phyloP scores from a whole-genome alignment of 805 yeast genomes.

The Metschnikowia picachoensis region DNA sequence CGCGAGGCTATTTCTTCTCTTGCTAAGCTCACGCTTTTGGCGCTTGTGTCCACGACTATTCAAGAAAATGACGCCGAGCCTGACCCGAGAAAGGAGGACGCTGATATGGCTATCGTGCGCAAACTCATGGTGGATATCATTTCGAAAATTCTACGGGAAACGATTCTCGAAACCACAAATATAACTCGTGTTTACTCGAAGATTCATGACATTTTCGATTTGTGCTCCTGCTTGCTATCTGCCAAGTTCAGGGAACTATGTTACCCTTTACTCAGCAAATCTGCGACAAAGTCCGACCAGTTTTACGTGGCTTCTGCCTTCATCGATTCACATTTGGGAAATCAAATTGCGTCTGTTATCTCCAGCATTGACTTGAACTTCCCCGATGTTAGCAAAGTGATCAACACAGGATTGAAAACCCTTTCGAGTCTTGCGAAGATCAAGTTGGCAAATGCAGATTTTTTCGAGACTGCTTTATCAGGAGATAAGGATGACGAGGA shows the following conservation, averaged over 20 bases:
- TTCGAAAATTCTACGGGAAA: slow-evolving; percentile 57
- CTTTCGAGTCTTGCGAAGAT: slow-evolving; percentile 54
- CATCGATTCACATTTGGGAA: slow-evolving; percentile 62
- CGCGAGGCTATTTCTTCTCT: slow-evolving; percentile 53
- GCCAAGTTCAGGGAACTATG: slow-evolving; percentile 38
- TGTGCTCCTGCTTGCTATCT: slow-evolving; percentile 44
- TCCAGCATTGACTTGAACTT: slow-evolving; percentile 70
- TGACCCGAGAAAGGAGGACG: slow-evolving; percentile 53
- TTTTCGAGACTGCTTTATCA: slow-evolving; percentile 47
- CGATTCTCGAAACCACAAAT: slow-evolving; percentile 30
- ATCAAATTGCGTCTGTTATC: slow-evolving; percentile 54
- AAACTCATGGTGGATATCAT: slow-evolving; percentile 69
- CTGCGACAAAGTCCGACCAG: slow-evolving; percentile 54
- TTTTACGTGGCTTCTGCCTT: slow-evolving; percentile 61
- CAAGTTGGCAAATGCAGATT: slow-evolving; percentile 52
- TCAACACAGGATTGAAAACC: slow-evolving; percentile 58
- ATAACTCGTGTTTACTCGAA: slow-evolving; percentile 51
- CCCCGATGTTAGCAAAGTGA: slow-evolving; percentile 58
- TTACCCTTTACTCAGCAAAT: slow-evolving; percentile 44
- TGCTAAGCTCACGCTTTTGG: slow-evolving; percentile 57
- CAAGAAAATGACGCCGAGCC: slow-evolving; percentile 43
- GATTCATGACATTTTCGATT: slow-evolving; percentile 49
- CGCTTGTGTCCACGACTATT: slow-evolving; percentile 58
- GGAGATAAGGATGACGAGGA: slow-evolving; percentile 50
- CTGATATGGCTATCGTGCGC: slow-evolving; percentile 69